Evolutionary conservation across 805 yeast species (phyloP).

Genomic region (Tetrapisispora nanseiensis): DNA sequence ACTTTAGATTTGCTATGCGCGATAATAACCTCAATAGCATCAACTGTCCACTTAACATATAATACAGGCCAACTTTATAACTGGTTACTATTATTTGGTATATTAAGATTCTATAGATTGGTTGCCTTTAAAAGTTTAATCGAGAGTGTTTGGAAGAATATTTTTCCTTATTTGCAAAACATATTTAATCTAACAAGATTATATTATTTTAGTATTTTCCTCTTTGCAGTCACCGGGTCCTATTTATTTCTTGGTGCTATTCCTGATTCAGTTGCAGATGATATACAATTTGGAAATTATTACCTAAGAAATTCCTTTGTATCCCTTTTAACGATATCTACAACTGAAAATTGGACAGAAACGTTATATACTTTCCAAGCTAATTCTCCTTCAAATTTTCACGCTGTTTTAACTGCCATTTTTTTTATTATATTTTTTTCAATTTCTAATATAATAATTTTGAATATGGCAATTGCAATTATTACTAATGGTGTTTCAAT

Average conservation of each 20-base stretch:
- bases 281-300: background rate
- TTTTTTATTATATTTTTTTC: background rate
- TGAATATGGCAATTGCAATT: background rate
- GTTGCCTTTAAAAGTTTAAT: background rate
- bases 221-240: background rate
- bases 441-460: background rate
- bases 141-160: background rate
- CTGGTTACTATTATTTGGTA: background rate
- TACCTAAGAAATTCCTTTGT: background rate
- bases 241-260: background rate
- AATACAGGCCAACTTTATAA: background rate
- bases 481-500: background rate
- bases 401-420: background rate
- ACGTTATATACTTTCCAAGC: constrained; percentile 1
- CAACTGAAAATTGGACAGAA: constrained; percentile 4
- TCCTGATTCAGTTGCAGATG: background rate
- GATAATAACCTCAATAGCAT: background rate
- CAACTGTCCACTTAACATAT: background rate
- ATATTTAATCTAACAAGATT: background rate
- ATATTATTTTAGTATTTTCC: background rate
- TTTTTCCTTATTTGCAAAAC: background rate
- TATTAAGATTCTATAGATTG: background rate
- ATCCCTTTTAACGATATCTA: background rate
- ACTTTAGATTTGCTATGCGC: background rate
- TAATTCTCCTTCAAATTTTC: background rate